Evolutionary conservation across 352 stramenopile species (phyloP).

Genomic region (Thraustochytrium sp.): DNA sequence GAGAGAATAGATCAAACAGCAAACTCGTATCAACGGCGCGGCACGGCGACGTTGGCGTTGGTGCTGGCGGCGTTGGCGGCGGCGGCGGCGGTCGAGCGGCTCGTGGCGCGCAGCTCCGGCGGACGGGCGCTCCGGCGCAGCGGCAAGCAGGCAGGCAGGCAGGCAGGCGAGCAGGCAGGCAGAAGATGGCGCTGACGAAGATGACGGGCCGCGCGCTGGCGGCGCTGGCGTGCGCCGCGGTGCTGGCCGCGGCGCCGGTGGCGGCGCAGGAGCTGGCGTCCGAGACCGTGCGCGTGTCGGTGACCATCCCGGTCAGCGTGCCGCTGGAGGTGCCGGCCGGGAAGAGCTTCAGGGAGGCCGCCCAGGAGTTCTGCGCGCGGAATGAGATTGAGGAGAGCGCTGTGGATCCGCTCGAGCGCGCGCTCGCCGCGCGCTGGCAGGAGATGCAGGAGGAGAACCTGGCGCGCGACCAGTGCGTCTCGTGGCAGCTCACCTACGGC

Average conservation of each 20-base stretch:
- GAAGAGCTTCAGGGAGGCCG: conserved; percentile 32
- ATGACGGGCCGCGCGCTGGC: too few relatives aligned
- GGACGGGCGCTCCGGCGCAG: too few relatives aligned
- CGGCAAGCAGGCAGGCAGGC: not conserved
- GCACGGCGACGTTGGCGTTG: too few relatives aligned
- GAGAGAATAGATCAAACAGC: too few relatives aligned
- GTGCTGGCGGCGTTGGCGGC: too few relatives aligned
- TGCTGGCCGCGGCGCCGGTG: not conserved
- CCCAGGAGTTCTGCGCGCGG: not conserved
- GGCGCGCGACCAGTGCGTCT: not conserved
- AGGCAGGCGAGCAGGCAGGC: too few relatives aligned
- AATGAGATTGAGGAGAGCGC: not conserved
- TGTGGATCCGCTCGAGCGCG: conserved; percentile 5
- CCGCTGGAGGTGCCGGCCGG: conserved; percentile 27
- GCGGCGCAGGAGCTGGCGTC: not conserved
- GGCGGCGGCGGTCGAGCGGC: too few relatives aligned
- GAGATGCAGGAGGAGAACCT: conserved; percentile 12
- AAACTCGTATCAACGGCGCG: too few relatives aligned
- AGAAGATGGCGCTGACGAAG: too few relatives aligned
- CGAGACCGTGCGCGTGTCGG: conserved; percentile 16
- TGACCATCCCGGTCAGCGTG: conserved; percentile 32
- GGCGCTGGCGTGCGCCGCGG: not conserved
- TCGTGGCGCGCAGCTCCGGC: too few relatives aligned
- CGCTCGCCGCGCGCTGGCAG: conserved; percentile 9
- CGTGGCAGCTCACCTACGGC: conserved; percentile 8